Conservation (phyloP, 2,329 filamentous ascomycete genomes). For the Graphilbum fragrans region DNA sequence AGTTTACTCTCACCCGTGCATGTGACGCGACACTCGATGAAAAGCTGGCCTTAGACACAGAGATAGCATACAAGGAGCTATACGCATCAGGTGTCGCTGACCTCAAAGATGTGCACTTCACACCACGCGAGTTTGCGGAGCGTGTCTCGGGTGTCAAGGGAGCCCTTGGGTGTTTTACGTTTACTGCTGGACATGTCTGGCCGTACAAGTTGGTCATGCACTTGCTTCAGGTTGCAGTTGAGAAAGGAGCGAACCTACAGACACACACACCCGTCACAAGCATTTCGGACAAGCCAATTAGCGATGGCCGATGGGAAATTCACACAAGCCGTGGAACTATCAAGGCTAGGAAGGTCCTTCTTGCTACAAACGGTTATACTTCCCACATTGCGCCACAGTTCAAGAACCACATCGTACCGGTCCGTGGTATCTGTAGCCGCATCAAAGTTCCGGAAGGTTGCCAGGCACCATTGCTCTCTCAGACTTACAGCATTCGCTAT, state of each 20-base stretch:
- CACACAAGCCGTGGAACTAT: constrained; percentile 9
- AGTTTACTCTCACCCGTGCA: constrained; percentile 25
- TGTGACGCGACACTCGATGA: constrained; percentile 23
- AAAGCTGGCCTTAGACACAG: constrained; percentile 9
- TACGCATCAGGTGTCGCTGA: constrained; percentile 14
- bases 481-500: constrained; percentile 2
- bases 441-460: background rate
- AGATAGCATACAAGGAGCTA: constrained; percentile 17
- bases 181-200: constrained; percentile 14
- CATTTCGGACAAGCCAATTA: constrained; percentile 7
- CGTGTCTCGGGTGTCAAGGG: constrained; percentile 19
- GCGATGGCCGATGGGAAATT: constrained; percentile 8
- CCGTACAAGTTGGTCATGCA: constrained; percentile 18
- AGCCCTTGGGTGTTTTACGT: constrained; percentile 19
- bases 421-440: constrained; percentile 27
- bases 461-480: background rate
- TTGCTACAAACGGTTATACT: constrained; percentile 19
- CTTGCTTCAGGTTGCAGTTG: constrained; percentile 11
- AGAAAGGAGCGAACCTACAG: constrained; percentile 14
- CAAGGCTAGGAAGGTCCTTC: constrained; percentile 12
- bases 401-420: constrained; percentile 23
- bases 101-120: constrained; percentile 17
- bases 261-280: constrained; percentile 11
- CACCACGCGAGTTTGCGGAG: constrained; percentile 8
- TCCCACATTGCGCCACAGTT: constrained; percentile 15